A percentile compares a stretch with the other conserved stretches of the same genome.
Evolutionary conservation across 2,329 filamentous ascomycete genomes (phyloP).

Genomic region (Hypoxylon sp.): DNA sequence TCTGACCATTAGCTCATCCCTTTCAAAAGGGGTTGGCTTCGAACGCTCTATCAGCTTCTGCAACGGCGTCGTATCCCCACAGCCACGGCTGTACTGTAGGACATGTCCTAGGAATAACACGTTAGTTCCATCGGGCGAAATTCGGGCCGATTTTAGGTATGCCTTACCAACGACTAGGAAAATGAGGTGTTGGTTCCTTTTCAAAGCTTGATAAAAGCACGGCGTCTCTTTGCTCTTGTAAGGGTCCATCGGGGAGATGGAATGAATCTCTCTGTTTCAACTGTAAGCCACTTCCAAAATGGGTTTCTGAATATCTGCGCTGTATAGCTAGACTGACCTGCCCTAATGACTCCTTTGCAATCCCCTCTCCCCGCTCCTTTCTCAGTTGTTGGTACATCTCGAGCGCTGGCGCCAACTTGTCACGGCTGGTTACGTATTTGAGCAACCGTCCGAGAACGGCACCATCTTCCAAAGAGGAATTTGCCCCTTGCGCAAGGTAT

Average conservation of each 20-base stretch:
- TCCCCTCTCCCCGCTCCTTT: constrained; percentile 33
- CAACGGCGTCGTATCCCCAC: constrained; percentile 33
- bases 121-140: constrained; percentile 14
- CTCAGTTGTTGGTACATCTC: constrained; percentile 32
- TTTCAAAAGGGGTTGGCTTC: constrained; percentile 17
- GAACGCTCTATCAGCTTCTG: constrained; percentile 27
- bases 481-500: constrained; percentile 37
- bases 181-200: constrained; percentile 21
- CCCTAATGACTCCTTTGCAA: constrained; percentile 32
- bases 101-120: constrained; percentile 28
- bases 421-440: constrained; percentile 27
- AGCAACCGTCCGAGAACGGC: constrained; percentile 35
- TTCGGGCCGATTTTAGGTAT: not conserved
- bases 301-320: too few relatives aligned
- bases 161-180: constrained; percentile 36
- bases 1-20: not conserved
- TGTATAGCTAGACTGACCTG: too few relatives aligned
- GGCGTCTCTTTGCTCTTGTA: constrained; percentile 27
- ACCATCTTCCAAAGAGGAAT: constrained; percentile 37
- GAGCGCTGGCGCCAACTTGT: constrained; percentile 26
- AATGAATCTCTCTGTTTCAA: constrained; percentile 28
- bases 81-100: constrained; percentile 35
- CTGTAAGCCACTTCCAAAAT: constrained; percentile 9
- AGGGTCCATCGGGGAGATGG: constrained; percentile 26
- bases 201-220: constrained; percentile 18